Conservation (phyloP, 75 land plant species). For the Cupressus sempervirens region DNA sequence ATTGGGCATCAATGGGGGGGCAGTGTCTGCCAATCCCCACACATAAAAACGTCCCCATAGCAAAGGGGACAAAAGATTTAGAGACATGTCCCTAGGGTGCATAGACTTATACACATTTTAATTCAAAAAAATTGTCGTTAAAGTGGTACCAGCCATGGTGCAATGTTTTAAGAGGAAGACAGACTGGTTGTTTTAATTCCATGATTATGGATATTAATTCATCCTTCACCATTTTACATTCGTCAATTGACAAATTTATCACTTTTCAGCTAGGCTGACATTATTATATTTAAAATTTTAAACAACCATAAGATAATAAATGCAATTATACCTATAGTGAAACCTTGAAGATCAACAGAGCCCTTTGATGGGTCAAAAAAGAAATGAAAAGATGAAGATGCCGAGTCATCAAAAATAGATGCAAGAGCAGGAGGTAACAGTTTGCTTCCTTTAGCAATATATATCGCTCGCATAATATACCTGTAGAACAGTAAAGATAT, state of each 20-base stretch:
- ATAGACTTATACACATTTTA: neutral
- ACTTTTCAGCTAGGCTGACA: neutral
- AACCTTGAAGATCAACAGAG: conserved; percentile 64
- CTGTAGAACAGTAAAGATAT: conserved; percentile 29
- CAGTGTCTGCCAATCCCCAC: no score
- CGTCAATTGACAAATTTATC: neutral
- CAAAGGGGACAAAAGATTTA: neutral
- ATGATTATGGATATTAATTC: neutral
- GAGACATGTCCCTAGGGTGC: neutral
- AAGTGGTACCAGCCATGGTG: neutral
- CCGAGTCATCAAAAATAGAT: conserved; percentile 89
- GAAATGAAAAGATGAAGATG: conserved; percentile 86
- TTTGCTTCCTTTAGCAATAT: conserved; percentile 85
- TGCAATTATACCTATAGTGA: conserved; percentile 59
- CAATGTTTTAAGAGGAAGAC: neutral
- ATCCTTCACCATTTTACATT: neutral
- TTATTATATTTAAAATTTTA: neutral
- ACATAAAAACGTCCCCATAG: no score
- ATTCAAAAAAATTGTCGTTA: neutral
- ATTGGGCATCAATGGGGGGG: no score
- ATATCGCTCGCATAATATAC: conserved; percentile 87
- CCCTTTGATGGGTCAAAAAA: conserved; percentile 91
- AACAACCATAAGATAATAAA: neutral
- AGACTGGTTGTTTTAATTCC: neutral
- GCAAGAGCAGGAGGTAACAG: conserved; percentile 88